phyloP scores from a whole-genome alignment of 768 basidiomycete species.

The Mycena capillaripes region DNA sequence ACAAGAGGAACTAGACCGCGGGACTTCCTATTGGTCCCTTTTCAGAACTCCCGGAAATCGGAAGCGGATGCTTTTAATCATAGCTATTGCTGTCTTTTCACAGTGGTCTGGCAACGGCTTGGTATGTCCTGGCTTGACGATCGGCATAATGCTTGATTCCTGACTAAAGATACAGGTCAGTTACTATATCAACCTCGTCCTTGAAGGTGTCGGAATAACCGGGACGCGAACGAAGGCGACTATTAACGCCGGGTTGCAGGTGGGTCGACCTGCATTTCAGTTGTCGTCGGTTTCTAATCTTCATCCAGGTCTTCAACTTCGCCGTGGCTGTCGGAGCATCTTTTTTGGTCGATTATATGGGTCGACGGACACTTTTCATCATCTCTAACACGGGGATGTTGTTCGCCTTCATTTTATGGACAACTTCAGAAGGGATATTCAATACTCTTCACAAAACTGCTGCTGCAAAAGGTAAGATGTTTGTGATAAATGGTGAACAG shows the following conservation, averaged over 20 bases:
- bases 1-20: slow-evolving; percentile 68
- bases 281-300: slow-evolving; percentile 1
- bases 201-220: slow-evolving; percentile 74
- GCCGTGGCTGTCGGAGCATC: slow-evolving; percentile 70
- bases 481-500: neutral
- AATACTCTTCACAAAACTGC: slow-evolving; percentile 53
- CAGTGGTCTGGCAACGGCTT: slow-evolving; percentile 86
- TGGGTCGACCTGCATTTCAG: slow-evolving; percentile 35
- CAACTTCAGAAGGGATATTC: slow-evolving; percentile 62
- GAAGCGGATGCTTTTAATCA: slow-evolving; percentile 75
- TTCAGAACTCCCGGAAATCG: slow-evolving; percentile 77
- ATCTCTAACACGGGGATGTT: slow-evolving; percentile 66
- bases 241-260: slow-evolving; percentile 76
- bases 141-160: neutral
- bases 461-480: slow-evolving; percentile 54
- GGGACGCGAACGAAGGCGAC: slow-evolving; percentile 65
- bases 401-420: slow-evolving; percentile 71
- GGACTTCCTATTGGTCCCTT: slow-evolving; percentile 65
- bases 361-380: slow-evolving; percentile 78
- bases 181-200: slow-evolving; percentile 79
- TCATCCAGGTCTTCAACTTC: slow-evolving; percentile 71
- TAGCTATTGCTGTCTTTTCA: slow-evolving; percentile 77
- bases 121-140: slow-evolving; percentile 49
- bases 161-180: slow-evolving; percentile 19
- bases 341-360: slow-evolving; percentile 74